phyloP scores from a whole-genome alignment of 352 stramenopile species.

The Globisporangium nunn region DNA sequence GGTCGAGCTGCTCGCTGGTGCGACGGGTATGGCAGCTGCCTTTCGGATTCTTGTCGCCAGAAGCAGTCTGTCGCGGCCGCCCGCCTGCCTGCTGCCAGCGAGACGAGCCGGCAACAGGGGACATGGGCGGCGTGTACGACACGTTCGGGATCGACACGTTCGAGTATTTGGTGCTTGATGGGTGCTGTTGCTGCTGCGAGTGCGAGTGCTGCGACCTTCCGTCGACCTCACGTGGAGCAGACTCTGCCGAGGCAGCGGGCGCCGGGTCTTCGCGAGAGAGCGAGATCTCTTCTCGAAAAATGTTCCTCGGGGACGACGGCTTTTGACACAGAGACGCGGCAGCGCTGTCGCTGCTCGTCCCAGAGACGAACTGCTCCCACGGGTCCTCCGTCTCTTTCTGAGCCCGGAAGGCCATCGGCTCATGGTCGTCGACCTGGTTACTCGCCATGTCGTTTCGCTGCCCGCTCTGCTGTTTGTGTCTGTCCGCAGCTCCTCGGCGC shows the following conservation, averaged over 20 bases:
- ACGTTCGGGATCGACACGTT: conserved; percentile 21
- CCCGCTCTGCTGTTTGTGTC: neutral
- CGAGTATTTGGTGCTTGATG: conserved; percentile 7
- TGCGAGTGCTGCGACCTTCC: neutral
- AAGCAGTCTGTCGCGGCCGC: neutral
- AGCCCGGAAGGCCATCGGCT: neutral
- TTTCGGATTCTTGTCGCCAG: neutral
- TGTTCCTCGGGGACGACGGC: conserved; percentile 5
- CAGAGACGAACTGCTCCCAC: conserved; percentile 36
- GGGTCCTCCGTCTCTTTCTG: conserved; percentile 17
- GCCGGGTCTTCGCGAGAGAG: conserved; percentile 3
- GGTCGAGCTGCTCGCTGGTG: neutral
- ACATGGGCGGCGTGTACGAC: conserved; percentile 22
- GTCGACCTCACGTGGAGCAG: neutral
- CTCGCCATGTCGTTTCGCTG: conserved; percentile 1
- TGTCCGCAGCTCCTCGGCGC: neutral
- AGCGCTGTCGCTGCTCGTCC: conserved; percentile 13
- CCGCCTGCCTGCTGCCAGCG: neutral
- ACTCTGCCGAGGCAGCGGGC: neutral
- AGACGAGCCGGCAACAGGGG: conserved; percentile 3
- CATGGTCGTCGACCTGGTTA: conserved; percentile 11
- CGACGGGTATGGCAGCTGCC: neutral
- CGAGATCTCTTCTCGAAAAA: conserved; percentile 26
- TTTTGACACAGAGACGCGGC: conserved; percentile 4
- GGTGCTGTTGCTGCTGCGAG: neutral